phyloP scores from a whole-genome alignment of 2,329 filamentous ascomycete genomes.

The Talaromyces sp. region DNA sequence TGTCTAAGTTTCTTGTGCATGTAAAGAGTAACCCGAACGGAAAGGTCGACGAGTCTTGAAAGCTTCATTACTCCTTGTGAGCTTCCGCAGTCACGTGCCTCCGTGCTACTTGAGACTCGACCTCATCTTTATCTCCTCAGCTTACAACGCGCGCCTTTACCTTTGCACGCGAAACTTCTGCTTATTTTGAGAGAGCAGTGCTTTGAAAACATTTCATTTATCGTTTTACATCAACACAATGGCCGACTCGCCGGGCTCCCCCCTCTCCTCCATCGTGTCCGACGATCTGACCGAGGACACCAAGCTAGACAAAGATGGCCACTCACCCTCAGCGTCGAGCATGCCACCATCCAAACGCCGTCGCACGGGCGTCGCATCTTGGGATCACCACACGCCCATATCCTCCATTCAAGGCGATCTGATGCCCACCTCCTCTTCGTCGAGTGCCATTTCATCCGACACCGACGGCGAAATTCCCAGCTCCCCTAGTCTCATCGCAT shows the following conservation, averaged over 20 bases:
- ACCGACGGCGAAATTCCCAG: slow-evolving; percentile 80
- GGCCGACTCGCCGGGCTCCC: slow-evolving; percentile 58
- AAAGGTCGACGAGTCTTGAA: neutral
- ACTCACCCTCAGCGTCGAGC: slow-evolving; percentile 38
- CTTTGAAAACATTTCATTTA: neutral
- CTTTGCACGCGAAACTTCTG: neutral
- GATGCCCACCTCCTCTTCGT: slow-evolving; percentile 45
- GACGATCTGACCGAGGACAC: slow-evolving; percentile 60
- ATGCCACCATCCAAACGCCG: slow-evolving; percentile 49
- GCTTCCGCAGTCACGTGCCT: slow-evolving; percentile 13
- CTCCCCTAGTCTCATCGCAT: slow-evolving; percentile 55
- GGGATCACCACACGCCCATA: slow-evolving; percentile 51
- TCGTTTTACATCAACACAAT: slow-evolving; percentile 28
- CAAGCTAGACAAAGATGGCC: slow-evolving; percentile 50
- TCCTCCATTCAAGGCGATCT: slow-evolving; percentile 41
- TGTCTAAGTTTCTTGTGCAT: neutral
- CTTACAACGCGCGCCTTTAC: neutral
- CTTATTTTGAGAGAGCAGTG: neutral
- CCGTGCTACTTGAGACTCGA: slow-evolving; percentile 9
- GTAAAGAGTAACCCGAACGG: neutral
- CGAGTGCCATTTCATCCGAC: slow-evolving; percentile 79
- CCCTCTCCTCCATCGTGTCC: slow-evolving; percentile 62
- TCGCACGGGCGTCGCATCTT: slow-evolving; percentile 43
- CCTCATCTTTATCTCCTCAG: neutral
- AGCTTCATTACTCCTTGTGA: slow-evolving; percentile 16